Conservation (phyloP, 345 rosid genomes). For the Gossypium longicalyx region DNA sequence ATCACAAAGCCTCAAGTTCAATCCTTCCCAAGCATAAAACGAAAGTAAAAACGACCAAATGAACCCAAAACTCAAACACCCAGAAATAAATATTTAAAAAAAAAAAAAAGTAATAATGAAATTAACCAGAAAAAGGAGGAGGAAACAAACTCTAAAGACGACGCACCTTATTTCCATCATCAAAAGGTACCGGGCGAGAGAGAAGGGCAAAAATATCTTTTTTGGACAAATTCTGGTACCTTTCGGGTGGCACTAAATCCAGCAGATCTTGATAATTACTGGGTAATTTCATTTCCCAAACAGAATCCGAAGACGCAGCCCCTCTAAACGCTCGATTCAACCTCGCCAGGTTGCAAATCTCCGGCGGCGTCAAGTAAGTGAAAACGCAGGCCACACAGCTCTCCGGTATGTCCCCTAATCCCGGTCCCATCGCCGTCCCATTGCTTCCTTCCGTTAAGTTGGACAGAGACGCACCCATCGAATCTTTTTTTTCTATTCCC, state of each 20-base stretch:
- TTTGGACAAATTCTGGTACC: slow-evolving; percentile 53
- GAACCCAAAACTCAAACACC: neutral
- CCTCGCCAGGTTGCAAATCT: slow-evolving; percentile 94
- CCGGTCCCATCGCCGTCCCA: slow-evolving; percentile 51
- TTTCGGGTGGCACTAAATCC: slow-evolving; percentile 69
- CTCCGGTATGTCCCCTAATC: slow-evolving; percentile 91
- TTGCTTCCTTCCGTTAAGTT: slow-evolving; percentile 57
- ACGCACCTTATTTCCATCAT: slow-evolving; percentile 68
- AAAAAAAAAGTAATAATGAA: neutral
- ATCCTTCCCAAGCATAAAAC: neutral
- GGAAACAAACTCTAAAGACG: neutral
- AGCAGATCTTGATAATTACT: slow-evolving; percentile 78
- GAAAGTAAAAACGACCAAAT: neutral
- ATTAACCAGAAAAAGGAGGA: neutral
- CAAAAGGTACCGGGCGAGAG: slow-evolving; percentile 68
- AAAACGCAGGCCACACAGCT: slow-evolving; percentile 91
- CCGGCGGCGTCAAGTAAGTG: slow-evolving; percentile 80
- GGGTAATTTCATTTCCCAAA: slow-evolving; percentile 88
- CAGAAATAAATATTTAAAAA: neutral
- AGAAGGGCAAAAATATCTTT: slow-evolving; percentile 85
- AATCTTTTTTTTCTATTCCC: neutral
- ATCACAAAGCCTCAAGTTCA: too few relatives aligned
- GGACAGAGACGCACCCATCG: slow-evolving; percentile 86
- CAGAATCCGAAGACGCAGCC: slow-evolving; percentile 90
- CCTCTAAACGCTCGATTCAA: slow-evolving; percentile 77